phyloP scores from a whole-genome alignment of 2,329 filamentous ascomycete species.

The Ascochyta rabiei region DNA sequence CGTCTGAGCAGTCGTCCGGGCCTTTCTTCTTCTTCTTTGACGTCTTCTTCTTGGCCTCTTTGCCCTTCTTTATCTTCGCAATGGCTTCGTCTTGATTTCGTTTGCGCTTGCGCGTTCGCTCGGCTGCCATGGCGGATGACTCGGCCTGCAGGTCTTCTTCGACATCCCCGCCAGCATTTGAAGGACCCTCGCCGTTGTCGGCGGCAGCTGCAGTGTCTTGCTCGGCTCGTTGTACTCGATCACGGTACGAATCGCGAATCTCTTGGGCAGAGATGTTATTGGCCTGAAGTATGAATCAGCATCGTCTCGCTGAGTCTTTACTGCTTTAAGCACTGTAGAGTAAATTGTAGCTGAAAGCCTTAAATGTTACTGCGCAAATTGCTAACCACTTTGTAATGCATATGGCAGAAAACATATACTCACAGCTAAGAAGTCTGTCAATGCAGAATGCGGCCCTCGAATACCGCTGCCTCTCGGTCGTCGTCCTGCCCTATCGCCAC shows the following conservation, averaged over 20 bases:
- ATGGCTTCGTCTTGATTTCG: conserved; percentile 59
- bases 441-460: conserved; percentile 67
- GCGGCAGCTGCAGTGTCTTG: conserved; percentile 42
- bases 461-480: conserved; percentile 53
- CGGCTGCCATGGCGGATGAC: conserved; percentile 51
- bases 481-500: conserved; percentile 39
- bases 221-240: conserved; percentile 58
- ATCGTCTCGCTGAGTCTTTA: neutral
- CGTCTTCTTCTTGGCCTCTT: conserved; percentile 56
- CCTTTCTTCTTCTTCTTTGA: conserved; percentile 50
- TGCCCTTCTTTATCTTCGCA: conserved; percentile 53
- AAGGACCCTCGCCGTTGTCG: conserved; percentile 45
- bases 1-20: conserved; percentile 53
- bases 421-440: conserved; percentile 72
- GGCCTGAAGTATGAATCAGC: conserved; percentile 52
- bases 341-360: neutral
- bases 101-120: conserved; percentile 61
- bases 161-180: conserved; percentile 44
- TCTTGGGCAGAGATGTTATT: conserved; percentile 74
- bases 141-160: conserved; percentile 44
- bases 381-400: neutral
- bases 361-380: too few species aligned
- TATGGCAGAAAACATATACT: conserved; percentile 27
- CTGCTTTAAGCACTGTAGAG: neutral
- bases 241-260: conserved; percentile 65